A percentile compares a stretch with the other conserved stretches of the same genome.
These are phyloP conservation scores for Trichoderma oligosporum DNA, from an alignment of 2,329 filamentous ascomycete genomes.

Conservation along the genomic window DNA sequence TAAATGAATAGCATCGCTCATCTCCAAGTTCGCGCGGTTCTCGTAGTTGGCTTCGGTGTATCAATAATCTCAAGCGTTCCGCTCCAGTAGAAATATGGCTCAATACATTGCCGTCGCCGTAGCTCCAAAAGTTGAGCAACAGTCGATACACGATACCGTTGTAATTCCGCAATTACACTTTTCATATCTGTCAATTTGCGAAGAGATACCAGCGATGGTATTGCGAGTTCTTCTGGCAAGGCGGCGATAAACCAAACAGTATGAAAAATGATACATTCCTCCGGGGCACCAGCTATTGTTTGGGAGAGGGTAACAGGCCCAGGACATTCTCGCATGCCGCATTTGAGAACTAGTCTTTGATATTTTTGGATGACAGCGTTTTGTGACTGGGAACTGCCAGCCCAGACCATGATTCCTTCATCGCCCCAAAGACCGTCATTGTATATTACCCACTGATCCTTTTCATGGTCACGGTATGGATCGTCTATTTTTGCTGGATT, in stretches of 20 bases:
- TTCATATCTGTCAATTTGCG: too few species aligned
- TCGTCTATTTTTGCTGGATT: not conserved
- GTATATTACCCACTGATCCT: not conserved
- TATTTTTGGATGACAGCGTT: slow-evolving; percentile 46
- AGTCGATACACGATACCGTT: not conserved
- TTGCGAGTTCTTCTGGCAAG: slow-evolving; percentile 31
- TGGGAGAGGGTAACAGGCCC: slow-evolving; percentile 49
- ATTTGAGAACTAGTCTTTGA: slow-evolving; percentile 41
- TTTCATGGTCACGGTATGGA: not conserved
- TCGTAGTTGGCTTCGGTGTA: not conserved
- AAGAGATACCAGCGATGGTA: slow-evolving; percentile 24
- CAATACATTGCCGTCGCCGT: not conserved
- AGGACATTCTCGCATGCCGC: slow-evolving; percentile 35
- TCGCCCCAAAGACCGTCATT: not conserved
- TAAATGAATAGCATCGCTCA: not conserved
- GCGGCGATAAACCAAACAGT: slow-evolving; percentile 52
- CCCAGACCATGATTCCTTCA: slow-evolving; percentile 42
- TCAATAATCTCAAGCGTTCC: not conserved
- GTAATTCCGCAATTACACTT: not conserved
- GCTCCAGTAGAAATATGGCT: not conserved
- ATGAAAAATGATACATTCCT: slow-evolving; percentile 44
- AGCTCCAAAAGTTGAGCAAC: not conserved
- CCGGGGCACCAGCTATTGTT: slow-evolving; percentile 47
- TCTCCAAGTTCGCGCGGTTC: not conserved
- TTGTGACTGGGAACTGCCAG: slow-evolving; percentile 37